Evolutionary conservation across 768 basidiomycete genomes (phyloP), one percentile per base, ranked within the genome.

Genomic region (Dacryopinax spathularia): DNA sequence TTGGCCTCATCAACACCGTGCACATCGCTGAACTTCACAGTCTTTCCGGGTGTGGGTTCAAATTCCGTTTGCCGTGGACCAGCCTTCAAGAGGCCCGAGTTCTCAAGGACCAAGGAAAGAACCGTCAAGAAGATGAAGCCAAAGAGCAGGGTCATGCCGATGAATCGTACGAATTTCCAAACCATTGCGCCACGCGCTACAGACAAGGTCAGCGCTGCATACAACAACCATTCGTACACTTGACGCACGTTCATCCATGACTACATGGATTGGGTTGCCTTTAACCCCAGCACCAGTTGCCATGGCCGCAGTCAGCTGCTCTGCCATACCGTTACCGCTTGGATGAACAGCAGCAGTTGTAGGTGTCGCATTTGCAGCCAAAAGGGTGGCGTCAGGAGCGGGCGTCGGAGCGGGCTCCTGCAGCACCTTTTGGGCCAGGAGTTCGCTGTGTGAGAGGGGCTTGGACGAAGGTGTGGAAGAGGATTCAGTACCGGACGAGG

Each of bases 1-100:
- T 98, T 98, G 34, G 89, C 96, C 75, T 99, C 96, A 68, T 98
- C 96, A 29, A 95, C 88, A 33, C 96, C 96, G 67, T 98, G 94
- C 4, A 99, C 93, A 74, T 99, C 96, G 66, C 83, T 85, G 71
- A 99, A 98, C 69, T 83, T 93, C 74, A 94, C 87, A 1, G 83
- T 79, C 69, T 89, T 90, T 33, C 86, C 89, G 64, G 68, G 81
- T 2, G 81, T 75, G 6, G 91, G 88, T 68, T 93, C 87, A 70
- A 93, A 97, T 69, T 94, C 86, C 29, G 85, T 75, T 65, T 87
- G 85, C 33, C 83, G 83, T 37, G 87, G 86, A 2, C 88, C 91
- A 4, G 88, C 85, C 76, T 95, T 95, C 78, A 96, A 83, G 39
- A 97, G 79, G 2, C 94, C 94, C 27, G 91, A 88, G 73, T 91